A percentile compares a stretch with the other conserved stretches of the same genome.
Evolutionary conservation across 495 filamentous ascomycete species (phyloP).

Genomic region (Chlorociboria aeruginascens): DNA sequence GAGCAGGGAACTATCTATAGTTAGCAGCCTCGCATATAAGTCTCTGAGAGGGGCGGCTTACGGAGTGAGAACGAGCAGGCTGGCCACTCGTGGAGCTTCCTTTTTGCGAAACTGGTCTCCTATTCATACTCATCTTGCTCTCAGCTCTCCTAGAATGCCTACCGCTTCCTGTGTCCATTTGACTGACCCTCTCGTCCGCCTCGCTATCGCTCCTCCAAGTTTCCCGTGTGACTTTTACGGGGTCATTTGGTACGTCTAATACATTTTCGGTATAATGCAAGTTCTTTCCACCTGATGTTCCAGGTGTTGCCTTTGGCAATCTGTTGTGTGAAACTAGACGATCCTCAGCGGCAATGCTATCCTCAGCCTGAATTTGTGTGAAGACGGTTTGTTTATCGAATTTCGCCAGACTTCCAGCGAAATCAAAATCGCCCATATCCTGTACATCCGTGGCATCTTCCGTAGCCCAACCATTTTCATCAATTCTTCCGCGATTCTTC

Average conservation of each 20-base stretch:
- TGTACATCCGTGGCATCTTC: slow-evolving; percentile 97
- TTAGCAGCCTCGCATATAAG: background rate
- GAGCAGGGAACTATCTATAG: slow-evolving; percentile 1
- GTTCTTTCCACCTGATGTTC: slow-evolving; percentile 79
- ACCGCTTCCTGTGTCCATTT: slow-evolving; percentile 36
- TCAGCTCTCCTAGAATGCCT: slow-evolving; percentile 38
- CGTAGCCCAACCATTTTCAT: slow-evolving; percentile 87
- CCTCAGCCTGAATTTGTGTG: slow-evolving; percentile 74
- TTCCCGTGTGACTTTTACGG: slow-evolving; percentile 27
- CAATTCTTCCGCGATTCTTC: slow-evolving; percentile 34
- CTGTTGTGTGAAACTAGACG: slow-evolving; percentile 85
- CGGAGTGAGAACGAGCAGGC: slow-evolving; percentile 11
- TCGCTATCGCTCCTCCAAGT: slow-evolving; percentile 55
- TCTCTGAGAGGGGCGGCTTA: slow-evolving; percentile 3
- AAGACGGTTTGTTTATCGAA: slow-evolving; percentile 91
- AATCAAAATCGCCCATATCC: slow-evolving; percentile 89
- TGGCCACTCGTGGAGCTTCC: slow-evolving; percentile 30
- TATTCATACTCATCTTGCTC: slow-evolving; percentile 23
- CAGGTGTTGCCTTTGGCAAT: slow-evolving; percentile 48
- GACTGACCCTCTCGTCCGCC: slow-evolving; percentile 32
- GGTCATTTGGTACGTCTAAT: slow-evolving; percentile 40
- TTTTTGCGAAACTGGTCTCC: slow-evolving; percentile 48
- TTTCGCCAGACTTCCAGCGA: slow-evolving; percentile 72
- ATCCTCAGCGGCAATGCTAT: slow-evolving; percentile 76
- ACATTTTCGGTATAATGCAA: slow-evolving; percentile 88